phyloP scores from a whole-genome alignment of 2,329 filamentous ascomycete genomes.

The Microsporum ferrugineum region DNA sequence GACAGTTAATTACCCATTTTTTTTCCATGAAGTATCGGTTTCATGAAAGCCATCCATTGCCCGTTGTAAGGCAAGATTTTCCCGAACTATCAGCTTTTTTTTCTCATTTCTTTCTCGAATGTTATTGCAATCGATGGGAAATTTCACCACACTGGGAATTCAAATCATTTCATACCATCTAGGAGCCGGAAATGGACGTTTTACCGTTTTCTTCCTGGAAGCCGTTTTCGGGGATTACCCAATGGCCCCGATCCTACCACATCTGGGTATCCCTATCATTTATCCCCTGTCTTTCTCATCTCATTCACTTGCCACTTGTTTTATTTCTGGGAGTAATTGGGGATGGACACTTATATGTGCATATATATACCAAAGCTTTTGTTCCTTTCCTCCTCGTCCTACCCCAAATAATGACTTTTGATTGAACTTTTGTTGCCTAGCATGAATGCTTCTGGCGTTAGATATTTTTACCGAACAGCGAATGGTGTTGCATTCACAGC shows the following conservation, averaged over 20 bases:
- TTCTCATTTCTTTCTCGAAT: not conserved
- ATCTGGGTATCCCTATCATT: not conserved
- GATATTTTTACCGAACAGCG: not conserved
- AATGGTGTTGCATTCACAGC: not conserved
- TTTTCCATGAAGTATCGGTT: constrained; percentile 1
- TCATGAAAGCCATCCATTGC: constrained; percentile 1
- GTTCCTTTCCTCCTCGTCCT: not conserved
- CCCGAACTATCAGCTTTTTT: not conserved
- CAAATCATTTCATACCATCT: not conserved
- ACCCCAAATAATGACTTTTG: not conserved
- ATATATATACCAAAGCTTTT: constrained; percentile 2
- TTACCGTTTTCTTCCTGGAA: not conserved
- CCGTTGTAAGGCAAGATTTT: not conserved
- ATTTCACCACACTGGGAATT: not conserved
- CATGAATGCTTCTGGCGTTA: not conserved
- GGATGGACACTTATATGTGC: not conserved
- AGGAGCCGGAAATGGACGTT: not conserved
- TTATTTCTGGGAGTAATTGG: not conserved
- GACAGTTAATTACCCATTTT: not conserved
- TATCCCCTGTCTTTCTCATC: not conserved
- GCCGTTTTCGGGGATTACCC: not conserved
- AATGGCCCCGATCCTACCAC: not conserved
- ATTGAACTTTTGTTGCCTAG: not conserved
- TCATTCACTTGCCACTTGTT: not conserved
- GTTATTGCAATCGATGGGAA: not conserved